phyloP scores from a whole-genome alignment of 495 filamentous ascomycete genomes.

The Penicillium cosmopolitanum region DNA sequence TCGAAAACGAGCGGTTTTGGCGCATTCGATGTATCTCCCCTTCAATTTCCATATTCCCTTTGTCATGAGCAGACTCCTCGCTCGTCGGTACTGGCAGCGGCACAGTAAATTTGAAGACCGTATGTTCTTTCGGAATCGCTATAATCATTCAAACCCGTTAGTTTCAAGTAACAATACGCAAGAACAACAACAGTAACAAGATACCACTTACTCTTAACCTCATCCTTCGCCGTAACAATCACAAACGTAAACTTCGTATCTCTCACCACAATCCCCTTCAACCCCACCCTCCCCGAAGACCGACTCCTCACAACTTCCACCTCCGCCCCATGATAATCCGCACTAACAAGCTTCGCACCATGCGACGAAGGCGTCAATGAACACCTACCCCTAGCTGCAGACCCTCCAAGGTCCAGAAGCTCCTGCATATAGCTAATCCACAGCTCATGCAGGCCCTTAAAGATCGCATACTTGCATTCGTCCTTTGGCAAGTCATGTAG shows the following conservation, averaged over 20 bases:
- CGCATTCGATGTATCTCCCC: neutral
- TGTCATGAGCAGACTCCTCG: constrained; percentile 16
- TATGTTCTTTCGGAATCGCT: constrained; percentile 87
- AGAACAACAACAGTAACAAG: constrained; percentile 2
- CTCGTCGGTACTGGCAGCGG: constrained; percentile 43
- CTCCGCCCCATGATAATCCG: constrained; percentile 88
- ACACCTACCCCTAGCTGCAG: constrained; percentile 42
- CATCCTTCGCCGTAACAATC: constrained; percentile 67
- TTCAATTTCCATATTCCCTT: constrained; percentile 16
- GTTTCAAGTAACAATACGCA: constrained; percentile 4
- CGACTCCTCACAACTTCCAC: constrained; percentile 81
- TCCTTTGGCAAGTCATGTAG: constrained; percentile 73
- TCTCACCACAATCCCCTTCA: constrained; percentile 83
- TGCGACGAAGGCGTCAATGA: constrained; percentile 53
- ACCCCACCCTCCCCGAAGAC: constrained; percentile 79
- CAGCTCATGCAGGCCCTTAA: constrained; percentile 72
- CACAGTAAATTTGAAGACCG: constrained; percentile 79
- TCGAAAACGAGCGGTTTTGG: constrained; percentile 71
- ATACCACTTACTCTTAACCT: constrained; percentile 60
- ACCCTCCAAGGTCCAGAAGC: constrained; percentile 51
- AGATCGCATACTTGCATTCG: constrained; percentile 73
- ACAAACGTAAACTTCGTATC: constrained; percentile 88
- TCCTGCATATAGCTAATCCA: constrained; percentile 87
- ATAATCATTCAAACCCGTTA: constrained; percentile 8
- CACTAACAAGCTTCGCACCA: constrained; percentile 72